phyloP scores from a whole-genome alignment of 2,329 filamentous ascomycete genomes.

The Ophiosphaerella herpotricha region DNA sequence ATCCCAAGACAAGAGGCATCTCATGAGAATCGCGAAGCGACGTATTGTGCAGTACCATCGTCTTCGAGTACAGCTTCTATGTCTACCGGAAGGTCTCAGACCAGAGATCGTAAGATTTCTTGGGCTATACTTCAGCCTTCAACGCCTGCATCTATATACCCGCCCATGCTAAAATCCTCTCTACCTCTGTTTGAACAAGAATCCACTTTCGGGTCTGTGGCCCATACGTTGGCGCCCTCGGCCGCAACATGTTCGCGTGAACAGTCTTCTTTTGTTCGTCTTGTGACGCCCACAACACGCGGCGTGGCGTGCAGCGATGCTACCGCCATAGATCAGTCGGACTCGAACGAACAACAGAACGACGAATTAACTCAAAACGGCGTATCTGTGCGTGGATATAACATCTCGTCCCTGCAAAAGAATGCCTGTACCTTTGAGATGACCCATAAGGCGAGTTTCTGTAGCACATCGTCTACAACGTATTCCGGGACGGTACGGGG shows the following conservation, averaged over 20 bases:
- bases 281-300: conserved; percentile 27
- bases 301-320: conserved; percentile 18
- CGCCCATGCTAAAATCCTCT: conserved; percentile 4
- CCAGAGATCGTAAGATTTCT: conserved; percentile 16
- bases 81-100: conserved; percentile 9
- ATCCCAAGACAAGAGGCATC: neutral
- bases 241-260: conserved; percentile 19
- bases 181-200: conserved; percentile 3
- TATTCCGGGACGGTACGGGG: conserved; percentile 43
- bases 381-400: conserved; percentile 21
- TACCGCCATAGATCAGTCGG: conserved; percentile 15
- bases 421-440: conserved; percentile 18
- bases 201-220: conserved; percentile 2
- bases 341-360: conserved; percentile 17
- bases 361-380: conserved; percentile 26
- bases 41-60: neutral
- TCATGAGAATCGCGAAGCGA: neutral
- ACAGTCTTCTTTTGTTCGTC: conserved; percentile 17
- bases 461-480: conserved; percentile 40
- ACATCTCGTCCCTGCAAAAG: conserved; percentile 24
- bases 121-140: conserved; percentile 1
- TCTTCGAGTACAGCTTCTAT: conserved; percentile 2
- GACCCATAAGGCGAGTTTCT: conserved; percentile 38
- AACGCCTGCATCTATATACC: conserved; percentile 14
- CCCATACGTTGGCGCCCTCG: conserved; percentile 14